Evolutionary conservation across 2,329 filamentous ascomycete genomes (phyloP).

Genomic region (Diplodia seriata): DNA sequence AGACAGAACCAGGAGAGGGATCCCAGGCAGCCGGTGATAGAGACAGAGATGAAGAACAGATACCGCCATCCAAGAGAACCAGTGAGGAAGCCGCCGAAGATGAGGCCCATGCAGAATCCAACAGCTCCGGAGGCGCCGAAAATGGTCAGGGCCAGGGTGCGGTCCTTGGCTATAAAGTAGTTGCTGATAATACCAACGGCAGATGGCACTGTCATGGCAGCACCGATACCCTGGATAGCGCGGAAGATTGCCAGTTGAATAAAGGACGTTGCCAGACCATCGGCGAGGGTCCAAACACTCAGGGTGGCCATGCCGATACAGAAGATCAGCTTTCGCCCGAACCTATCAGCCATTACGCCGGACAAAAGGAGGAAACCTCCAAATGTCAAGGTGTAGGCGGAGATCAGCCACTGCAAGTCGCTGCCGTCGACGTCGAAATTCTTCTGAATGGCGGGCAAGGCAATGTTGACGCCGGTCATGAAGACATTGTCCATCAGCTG

Average conservation of each 20-base stretch:
- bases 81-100: slow-evolving; percentile 33
- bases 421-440: slow-evolving; percentile 30
- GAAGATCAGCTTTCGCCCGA: slow-evolving; percentile 50
- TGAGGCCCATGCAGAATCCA: slow-evolving; percentile 45
- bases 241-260: slow-evolving; percentile 53
- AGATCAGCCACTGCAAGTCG: slow-evolving; percentile 34
- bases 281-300: slow-evolving; percentile 51
- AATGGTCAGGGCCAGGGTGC: slow-evolving; percentile 50
- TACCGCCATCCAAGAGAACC: slow-evolving; percentile 32
- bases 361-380: slow-evolving; percentile 36
- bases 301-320: slow-evolving; percentile 44
- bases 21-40: slow-evolving; percentile 28
- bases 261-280: slow-evolving; percentile 54
- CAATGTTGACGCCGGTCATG: slow-evolving; percentile 37
- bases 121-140: slow-evolving; percentile 51
- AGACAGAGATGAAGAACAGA: slow-evolving; percentile 33
- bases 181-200: slow-evolving; percentile 54
- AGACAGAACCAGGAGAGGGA: slow-evolving; percentile 47
- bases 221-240: slow-evolving; percentile 56
- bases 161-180: slow-evolving; percentile 49
- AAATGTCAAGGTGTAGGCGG: slow-evolving; percentile 39
- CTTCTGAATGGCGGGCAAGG: slow-evolving; percentile 33
- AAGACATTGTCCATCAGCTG: slow-evolving; percentile 55
- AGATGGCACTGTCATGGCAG: slow-evolving; percentile 57
- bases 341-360: slow-evolving; percentile 46